Base-by-base conservation (phyloP, 805 yeast species). In the Candida chauliodis region DNA sequence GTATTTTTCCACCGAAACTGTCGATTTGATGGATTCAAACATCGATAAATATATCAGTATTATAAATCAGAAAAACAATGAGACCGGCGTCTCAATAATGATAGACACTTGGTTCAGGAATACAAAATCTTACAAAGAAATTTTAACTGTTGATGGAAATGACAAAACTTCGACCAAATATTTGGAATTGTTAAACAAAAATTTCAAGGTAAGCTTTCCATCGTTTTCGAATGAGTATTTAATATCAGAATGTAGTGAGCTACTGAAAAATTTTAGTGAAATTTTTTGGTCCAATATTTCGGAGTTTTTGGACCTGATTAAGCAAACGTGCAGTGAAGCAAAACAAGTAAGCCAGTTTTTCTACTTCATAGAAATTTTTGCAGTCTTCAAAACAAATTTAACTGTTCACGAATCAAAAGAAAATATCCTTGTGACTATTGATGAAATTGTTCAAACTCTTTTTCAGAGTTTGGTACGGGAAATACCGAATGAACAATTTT, bases 11-110 rank as follows among this genome's bases (percentile, higher is more conserved):
- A 31, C 38, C 4, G 52, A 52, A 10, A 39, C 59, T 27, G 46
- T 55, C 3, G 48, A 43, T 3, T 35, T 57, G 16, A 58, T 64
- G 36, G 65, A 61, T 25, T 39, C 40, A 8, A 56, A 63, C 37
- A 44, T 63, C 33, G 55, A 53, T 14, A 26, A 38, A 8, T 67
- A 67, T 39, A 54, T 64, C 21, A 42, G 46, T 10, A 30, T 36
- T 10, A 29, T 52, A 0, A 34, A 47, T 2, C 38, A 16, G 19
- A 22, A 18, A 4, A 26, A 13, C 4, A 5, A n/a, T 7, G 4
- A 16, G 8, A 17, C n/a, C 13, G 33, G 25, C 13, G 24, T 41
- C 1, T 21, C 34, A 1, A 34, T 21, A 11, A 24, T 30, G 3
- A 7, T 45, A 13, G n/a, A 34, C 5, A 17, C 9, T 8, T 43